These are phyloP conservation scores for Colletotrichum cuscutae DNA, from an alignment of 2,329 filamentous ascomycete genomes.

Conservation along the genomic window DNA sequence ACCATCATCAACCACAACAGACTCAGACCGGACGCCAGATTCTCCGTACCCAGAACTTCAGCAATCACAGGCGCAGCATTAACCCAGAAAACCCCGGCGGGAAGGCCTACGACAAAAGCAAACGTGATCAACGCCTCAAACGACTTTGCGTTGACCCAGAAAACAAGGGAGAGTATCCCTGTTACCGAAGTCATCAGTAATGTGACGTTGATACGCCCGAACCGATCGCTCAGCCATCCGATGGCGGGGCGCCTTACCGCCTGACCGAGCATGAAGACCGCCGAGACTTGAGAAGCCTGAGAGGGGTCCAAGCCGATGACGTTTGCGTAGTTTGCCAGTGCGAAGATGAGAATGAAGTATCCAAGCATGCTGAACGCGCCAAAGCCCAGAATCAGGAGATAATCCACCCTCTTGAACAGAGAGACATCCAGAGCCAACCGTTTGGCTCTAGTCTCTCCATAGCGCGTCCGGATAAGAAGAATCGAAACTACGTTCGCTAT, in stretches of 20 bases:
- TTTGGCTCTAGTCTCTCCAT: neutral
- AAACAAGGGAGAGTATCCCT: too few relatives aligned
- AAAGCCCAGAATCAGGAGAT: neutral
- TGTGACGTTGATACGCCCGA: neutral
- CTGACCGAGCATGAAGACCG: neutral
- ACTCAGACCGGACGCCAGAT: too few relatives aligned
- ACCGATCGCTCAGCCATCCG: neutral
- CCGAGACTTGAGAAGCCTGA: neutral
- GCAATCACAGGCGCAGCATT: too few relatives aligned
- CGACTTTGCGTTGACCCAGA: too few relatives aligned
- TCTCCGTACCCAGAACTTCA: too few relatives aligned
- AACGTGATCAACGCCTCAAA: too few relatives aligned
- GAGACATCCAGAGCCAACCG: neutral
- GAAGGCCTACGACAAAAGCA: too few relatives aligned
- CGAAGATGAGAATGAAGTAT: neutral
- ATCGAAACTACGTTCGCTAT: constrained; percentile 43
- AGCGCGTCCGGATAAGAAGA: constrained; percentile 40
- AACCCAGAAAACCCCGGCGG: too few relatives aligned
- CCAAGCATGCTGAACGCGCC: neutral
- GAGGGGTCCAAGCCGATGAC: neutral
- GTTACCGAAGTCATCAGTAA: too few relatives aligned
- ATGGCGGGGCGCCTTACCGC: neutral
- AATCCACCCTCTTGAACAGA: neutral
- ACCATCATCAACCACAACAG: too few relatives aligned
- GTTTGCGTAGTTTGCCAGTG: neutral